phyloP scores from a whole-genome alignment of 2,329 filamentous ascomycete species.

The Drechslerella dactyloides region DNA sequence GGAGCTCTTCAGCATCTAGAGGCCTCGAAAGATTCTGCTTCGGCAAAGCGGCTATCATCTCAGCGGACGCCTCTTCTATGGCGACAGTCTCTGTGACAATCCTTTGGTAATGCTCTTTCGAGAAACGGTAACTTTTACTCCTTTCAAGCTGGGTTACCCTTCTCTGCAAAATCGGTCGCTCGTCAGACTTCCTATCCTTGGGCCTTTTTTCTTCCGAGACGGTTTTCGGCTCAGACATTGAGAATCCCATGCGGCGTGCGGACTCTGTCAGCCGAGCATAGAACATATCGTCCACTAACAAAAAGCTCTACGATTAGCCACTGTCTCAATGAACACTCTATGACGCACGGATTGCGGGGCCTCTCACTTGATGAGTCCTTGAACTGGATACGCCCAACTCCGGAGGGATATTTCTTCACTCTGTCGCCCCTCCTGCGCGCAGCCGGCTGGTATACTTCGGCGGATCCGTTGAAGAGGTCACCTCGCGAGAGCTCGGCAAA shows the following conservation, averaged over 20 bases:
- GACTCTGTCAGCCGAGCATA: slow-evolving; percentile 46
- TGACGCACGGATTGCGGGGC: neutral
- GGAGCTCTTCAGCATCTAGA: slow-evolving; percentile 43
- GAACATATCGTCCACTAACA: slow-evolving; percentile 39
- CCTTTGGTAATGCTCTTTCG: slow-evolving; percentile 22
- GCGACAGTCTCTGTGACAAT: slow-evolving; percentile 38
- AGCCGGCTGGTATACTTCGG: slow-evolving; percentile 39
- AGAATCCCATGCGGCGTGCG: slow-evolving; percentile 37
- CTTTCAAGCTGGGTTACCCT: slow-evolving; percentile 26
- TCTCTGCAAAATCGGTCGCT: slow-evolving; percentile 29
- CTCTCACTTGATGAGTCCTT: slow-evolving; percentile 34
- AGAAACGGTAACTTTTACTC: slow-evolving; percentile 20
- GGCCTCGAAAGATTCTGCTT: slow-evolving; percentile 45
- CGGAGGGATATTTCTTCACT: slow-evolving; percentile 37
- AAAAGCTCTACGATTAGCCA: slow-evolving; percentile 4
- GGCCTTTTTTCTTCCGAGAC: slow-evolving; percentile 10
- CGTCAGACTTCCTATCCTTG: slow-evolving; percentile 12
- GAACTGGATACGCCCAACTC: slow-evolving; percentile 45
- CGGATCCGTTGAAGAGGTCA: slow-evolving; percentile 43
- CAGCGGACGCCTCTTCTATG: slow-evolving; percentile 14
- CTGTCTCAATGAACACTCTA: neutral
- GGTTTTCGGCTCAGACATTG: slow-evolving; percentile 24
- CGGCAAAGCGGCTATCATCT: slow-evolving; percentile 19
- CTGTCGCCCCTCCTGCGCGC: slow-evolving; percentile 9
- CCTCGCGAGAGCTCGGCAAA: slow-evolving; percentile 44